Evolutionary conservation across 345 rosid genomes (phyloP).

Genomic region (Lepidium didymum): DNA sequence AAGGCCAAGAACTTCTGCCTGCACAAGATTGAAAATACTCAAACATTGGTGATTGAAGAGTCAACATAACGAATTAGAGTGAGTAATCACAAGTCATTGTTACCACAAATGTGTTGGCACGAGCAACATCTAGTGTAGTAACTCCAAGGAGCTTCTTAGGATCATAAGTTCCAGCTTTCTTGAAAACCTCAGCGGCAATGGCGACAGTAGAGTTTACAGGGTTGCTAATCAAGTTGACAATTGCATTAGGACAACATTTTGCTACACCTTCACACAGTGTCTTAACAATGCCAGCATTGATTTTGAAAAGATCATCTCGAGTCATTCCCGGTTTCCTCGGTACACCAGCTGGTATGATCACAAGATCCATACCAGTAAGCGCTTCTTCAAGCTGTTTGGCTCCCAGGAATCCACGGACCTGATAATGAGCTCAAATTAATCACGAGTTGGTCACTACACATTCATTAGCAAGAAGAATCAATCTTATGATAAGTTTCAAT

Average conservation of each 20-base stretch:
- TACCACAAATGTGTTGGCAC: constrained; percentile 91
- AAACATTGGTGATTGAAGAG: not conserved
- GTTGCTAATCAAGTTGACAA: constrained; percentile 76
- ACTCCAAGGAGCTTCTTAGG: constrained; percentile 78
- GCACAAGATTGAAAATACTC: constrained; percentile 12
- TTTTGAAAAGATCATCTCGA: constrained; percentile 79
- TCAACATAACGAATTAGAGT: not conserved
- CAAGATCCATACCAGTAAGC: constrained; percentile 74
- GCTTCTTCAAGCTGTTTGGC: constrained; percentile 70
- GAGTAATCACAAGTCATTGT: not conserved
- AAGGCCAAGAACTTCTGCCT: constrained; percentile 97
- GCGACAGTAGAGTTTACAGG: constrained; percentile 87
- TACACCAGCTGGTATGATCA: constrained; percentile 80
- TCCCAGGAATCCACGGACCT: constrained; percentile 88
- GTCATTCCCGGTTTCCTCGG: constrained; percentile 95
- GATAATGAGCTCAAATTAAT: not conserved
- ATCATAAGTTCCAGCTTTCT: constrained; percentile 74
- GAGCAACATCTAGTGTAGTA: constrained; percentile 77
- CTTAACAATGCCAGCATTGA: constrained; percentile 86
- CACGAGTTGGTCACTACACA: not conserved
- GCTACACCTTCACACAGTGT: constrained; percentile 74
- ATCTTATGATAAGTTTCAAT: not conserved
- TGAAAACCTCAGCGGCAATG: constrained; percentile 83
- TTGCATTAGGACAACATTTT: constrained; percentile 61
- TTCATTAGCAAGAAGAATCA: not conserved